These are phyloP conservation scores for Chrysanthemum seticuspe DNA, from an alignment of 129 eudicot species.

Conservation along the genomic window DNA sequence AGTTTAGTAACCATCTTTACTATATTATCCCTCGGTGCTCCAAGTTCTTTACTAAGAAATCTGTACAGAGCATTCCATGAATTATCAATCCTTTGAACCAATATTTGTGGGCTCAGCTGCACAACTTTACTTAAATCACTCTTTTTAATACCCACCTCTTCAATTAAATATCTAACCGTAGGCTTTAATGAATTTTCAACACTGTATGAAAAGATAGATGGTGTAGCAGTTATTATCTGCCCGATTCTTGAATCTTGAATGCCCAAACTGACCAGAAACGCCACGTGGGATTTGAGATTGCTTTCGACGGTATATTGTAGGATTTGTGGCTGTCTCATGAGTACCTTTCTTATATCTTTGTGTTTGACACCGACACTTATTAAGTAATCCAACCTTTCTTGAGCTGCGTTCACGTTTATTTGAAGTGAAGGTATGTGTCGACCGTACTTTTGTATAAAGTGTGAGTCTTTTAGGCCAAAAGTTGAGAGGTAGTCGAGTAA, in stretches of 20 bases:
- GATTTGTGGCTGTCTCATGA: conserved; percentile 89
- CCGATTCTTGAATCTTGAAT: conserved; percentile 87
- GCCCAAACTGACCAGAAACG: conserved; percentile 75
- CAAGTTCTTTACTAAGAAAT: conserved; percentile 77
- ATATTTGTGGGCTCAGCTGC: conserved; percentile 89
- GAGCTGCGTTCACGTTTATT: conserved; percentile 66
- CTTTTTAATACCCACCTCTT: conserved; percentile 85
- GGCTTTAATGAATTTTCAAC: conserved; percentile 89
- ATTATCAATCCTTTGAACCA: conserved; percentile 79
- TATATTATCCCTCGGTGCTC: conserved; percentile 78
- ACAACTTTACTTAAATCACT: conserved; percentile 84
- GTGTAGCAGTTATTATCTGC: conserved; percentile 78
- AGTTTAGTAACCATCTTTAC: conserved; percentile 91
- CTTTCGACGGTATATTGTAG: conserved; percentile 73
- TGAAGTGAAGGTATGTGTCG: conserved; percentile 88
- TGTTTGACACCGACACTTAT: conserved; percentile 78
- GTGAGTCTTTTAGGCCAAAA: conserved; percentile 79
- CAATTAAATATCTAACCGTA: conserved; percentile 78
- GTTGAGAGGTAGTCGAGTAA: conserved; percentile 83
- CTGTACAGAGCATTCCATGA: conserved; percentile 71
- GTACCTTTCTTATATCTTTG: conserved; percentile 73
- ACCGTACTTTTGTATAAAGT: conserved; percentile 80
- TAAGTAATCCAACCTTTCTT: conserved; percentile 80
- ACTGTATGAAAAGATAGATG: conserved; percentile 82
- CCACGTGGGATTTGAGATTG: conserved; percentile 85